A percentile compares a stretch with the other conserved stretches of the same genome.
Conservation (phyloP, 2,329 filamentous ascomycete genomes). For the Scedosporium aurantiacum region DNA sequence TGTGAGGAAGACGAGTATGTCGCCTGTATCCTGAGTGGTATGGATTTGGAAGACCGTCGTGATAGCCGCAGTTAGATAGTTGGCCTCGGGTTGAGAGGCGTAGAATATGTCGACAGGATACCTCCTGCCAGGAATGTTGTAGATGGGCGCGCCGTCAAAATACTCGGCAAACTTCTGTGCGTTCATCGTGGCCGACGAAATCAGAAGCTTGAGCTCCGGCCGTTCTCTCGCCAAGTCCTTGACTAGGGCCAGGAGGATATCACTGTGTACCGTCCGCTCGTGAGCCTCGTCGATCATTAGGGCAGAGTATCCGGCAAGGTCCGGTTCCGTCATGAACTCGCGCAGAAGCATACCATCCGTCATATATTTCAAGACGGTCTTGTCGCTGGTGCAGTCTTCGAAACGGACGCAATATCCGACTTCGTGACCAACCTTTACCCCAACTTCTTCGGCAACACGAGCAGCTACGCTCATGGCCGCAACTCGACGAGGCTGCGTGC, state of each 20-base stretch:
- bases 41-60: conserved; percentile 95
- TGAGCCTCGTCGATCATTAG: conserved; percentile 98
- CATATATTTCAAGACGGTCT: conserved; percentile 90
- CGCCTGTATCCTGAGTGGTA: conserved; percentile 70
- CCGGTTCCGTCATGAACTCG: conserved; percentile 81
- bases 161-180: conserved; percentile 85
- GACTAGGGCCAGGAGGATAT: conserved; percentile 77
- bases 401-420: conserved; percentile 94
- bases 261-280: conserved; percentile 82
- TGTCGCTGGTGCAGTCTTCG: conserved; percentile 82
- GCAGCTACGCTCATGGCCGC: conserved; percentile 97
- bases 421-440: conserved; percentile 77
- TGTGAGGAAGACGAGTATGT: conserved; percentile 89
- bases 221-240: conserved; percentile 79
- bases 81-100: conserved; percentile 80
- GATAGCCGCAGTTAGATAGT: conserved; percentile 83
- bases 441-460: conserved; percentile 90
- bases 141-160: conserved; percentile 86
- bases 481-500: conserved; percentile 88
- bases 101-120: conserved; percentile 91
- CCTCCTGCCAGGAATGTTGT: conserved; percentile 82
- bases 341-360: conserved; percentile 91
- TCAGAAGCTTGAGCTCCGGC: conserved; percentile 79
- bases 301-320: conserved; percentile 70
- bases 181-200: conserved; percentile 91